Base-by-base conservation (phyloP, 495 filamentous ascomycete species). In the Penicillium psychrofluorescens region DNA sequence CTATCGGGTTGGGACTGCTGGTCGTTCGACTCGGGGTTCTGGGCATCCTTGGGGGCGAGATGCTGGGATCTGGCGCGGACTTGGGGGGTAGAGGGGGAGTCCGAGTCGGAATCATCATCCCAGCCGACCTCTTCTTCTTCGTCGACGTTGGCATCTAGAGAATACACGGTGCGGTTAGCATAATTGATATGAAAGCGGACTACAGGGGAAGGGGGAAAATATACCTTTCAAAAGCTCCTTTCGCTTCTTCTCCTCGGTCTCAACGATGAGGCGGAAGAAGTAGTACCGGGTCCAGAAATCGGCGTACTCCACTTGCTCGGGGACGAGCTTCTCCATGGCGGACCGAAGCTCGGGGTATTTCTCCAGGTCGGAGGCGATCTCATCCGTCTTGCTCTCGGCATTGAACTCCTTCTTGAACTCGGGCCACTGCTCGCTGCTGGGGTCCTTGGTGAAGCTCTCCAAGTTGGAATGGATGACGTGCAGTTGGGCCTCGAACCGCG, bases 241-340 rank as follows among this genome's bases (percentile, higher is more conserved):
- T 61, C 92, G 74, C 67, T 89, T 80, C 55, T 85, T 81, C 74
- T 99, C 92, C 44, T 95, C 89, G n/a, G 83, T 90, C 68, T 97
- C 92, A 48, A 99, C 84, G 15, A 94, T 88, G 50, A 94, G 83
- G 53, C 94, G 73, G 47, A 97, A 70, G 72, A 96, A 99, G 53
- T 96, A 97, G 61, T 99, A 99, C 32, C 92, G 76, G 51, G 76
- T 83, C 94, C 94, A 99, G 62, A 97, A 99, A 36, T 83, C 79
- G 11, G 68, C 77, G 60, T 99, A 99, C 29, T 89, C 76, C 11
- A 95, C 88, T 50, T 76, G 76, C 66, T 90, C 90, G 12, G 92
- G 94, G 14, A 97, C 94, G 40, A 95, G 74, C 69, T 85, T 90
- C 76, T 95, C 94, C 92, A 96, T 97, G 5, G 90, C 89, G 34